Percentiles rank a stretch among this genome's conserved stretches.
Conservation (phyloP, 2,329 filamentous ascomycete species). For the Nigrograna mackinnonii region DNA sequence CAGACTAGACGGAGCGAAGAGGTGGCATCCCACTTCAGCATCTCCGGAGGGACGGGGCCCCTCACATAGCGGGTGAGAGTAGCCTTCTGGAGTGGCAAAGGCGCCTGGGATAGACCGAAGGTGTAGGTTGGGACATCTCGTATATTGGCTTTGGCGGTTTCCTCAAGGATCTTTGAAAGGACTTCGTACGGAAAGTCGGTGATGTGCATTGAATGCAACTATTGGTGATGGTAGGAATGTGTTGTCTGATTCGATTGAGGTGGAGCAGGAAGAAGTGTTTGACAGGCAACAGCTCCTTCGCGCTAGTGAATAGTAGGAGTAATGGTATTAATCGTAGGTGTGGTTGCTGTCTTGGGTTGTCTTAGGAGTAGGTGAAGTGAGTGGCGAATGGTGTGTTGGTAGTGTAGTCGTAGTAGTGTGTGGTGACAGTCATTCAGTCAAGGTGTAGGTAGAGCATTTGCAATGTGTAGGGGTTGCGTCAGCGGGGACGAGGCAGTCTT, state of each 20-base stretch:
- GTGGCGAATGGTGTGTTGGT: no score
- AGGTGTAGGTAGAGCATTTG: no score
- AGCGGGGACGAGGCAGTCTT: no score
- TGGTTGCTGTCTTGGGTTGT: no score
- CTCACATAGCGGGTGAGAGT: conserved; percentile 54
- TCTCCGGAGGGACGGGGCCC: conserved; percentile 54
- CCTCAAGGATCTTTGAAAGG: conserved; percentile 54
- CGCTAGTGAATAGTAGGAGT: no score
- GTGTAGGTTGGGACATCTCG: conserved; percentile 53
- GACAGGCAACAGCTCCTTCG: no score
- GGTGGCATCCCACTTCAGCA: conserved; percentile 56
- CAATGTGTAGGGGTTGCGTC: no score
- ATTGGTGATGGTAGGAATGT: not conserved
- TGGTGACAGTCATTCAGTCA: no score
- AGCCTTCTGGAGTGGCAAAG: conserved; percentile 48
- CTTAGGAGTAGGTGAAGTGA: no score
- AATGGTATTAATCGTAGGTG: no score
- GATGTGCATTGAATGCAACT: conserved; percentile 48
- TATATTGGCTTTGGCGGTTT: conserved; percentile 52
- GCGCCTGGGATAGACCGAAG: conserved; percentile 56
- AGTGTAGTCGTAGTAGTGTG: no score
- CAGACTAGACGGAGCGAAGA: conserved; percentile 53
- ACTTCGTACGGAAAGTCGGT: conserved; percentile 57
- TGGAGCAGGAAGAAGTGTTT: no score
- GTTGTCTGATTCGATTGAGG: not conserved